phyloP scores from a whole-genome alignment of 208 protist species.

The Crithidia sp. region DNA sequence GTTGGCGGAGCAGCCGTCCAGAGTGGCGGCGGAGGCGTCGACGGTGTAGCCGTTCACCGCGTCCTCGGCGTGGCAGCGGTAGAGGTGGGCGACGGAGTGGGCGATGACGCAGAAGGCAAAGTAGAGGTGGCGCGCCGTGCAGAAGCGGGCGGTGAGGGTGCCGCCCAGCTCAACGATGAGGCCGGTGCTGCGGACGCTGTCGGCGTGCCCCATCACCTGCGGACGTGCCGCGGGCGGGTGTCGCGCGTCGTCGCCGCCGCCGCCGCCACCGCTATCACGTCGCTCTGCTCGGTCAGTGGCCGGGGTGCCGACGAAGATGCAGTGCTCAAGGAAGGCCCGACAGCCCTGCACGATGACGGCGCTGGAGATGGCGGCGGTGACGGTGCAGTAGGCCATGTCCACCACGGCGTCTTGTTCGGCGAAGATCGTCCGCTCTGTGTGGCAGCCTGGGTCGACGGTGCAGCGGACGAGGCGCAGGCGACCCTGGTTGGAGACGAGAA shows the following conservation, averaged over 20 bases:
- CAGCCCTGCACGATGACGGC: slow-evolving; percentile 74
- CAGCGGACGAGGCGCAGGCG: slow-evolving; percentile 43
- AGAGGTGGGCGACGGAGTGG: slow-evolving; percentile 75
- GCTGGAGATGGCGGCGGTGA: slow-evolving; percentile 55
- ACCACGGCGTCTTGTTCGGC: slow-evolving; percentile 74
- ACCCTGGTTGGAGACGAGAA: slow-evolving; percentile 73
- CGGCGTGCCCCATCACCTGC: neutral
- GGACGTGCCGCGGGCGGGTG: neutral
- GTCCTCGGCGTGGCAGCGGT: slow-evolving; percentile 64
- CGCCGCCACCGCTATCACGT: neutral
- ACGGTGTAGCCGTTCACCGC: slow-evolving; percentile 86
- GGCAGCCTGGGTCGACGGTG: slow-evolving; percentile 36
- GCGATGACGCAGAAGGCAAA: slow-evolving; percentile 81
- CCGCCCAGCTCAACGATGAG: slow-evolving; percentile 76
- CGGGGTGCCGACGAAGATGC: slow-evolving; percentile 35
- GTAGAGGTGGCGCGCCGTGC: slow-evolving; percentile 57
- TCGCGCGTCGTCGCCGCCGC: slow-evolving; percentile 2
- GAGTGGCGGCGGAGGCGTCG: slow-evolving; percentile 67
- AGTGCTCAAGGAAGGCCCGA: slow-evolving; percentile 53
- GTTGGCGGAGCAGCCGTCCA: slow-evolving; percentile 68
- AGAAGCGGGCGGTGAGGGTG: slow-evolving; percentile 63
- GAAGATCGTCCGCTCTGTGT: slow-evolving; percentile 66
- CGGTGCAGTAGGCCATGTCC: slow-evolving; percentile 50
- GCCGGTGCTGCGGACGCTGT: slow-evolving; percentile 49
- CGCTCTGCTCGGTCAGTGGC: neutral